These are phyloP conservation scores for Ogataea pignaliae DNA, from an alignment of 805 yeast genomes.

Conservation along the genomic window DNA sequence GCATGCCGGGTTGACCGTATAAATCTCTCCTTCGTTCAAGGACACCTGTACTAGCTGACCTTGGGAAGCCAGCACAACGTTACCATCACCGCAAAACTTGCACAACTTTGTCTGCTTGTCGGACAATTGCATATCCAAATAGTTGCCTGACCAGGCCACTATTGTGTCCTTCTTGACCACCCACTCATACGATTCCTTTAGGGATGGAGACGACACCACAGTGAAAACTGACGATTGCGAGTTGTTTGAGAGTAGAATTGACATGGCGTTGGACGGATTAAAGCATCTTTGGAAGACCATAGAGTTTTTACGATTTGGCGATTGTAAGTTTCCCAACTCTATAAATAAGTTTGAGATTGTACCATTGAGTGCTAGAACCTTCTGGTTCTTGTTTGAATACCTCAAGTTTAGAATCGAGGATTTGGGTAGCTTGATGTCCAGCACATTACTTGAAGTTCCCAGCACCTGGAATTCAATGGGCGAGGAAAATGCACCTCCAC, in stretches of 20 bases:
- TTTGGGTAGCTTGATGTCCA: conserved; percentile 42
- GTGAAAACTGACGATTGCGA: conserved; percentile 32
- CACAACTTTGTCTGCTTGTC: conserved; percentile 8
- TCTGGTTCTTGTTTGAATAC: conserved; percentile 34
- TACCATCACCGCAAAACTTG: conserved; percentile 34
- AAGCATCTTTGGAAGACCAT: conserved; percentile 33
- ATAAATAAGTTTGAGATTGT: conserved; percentile 28
- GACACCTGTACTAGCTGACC: conserved; percentile 36
- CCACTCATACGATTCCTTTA: conserved; percentile 29
- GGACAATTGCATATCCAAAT: conserved; percentile 19
- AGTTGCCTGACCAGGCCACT: conserved; percentile 46
- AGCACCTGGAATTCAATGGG: conserved; percentile 38
- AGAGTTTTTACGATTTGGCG: conserved; percentile 8
- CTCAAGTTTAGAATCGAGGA: conserved; percentile 34
- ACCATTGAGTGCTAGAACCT: conserved; percentile 43
- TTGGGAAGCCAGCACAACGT: conserved; percentile 35
- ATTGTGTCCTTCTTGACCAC: conserved; percentile 32
- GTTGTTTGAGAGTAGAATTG: conserved; percentile 33
- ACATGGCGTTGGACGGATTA: conserved; percentile 26
- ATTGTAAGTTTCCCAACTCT: conserved; percentile 23
- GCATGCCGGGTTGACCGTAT: conserved; percentile 35
- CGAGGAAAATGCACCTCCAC: conserved; percentile 43
- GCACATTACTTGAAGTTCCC: conserved; percentile 35
- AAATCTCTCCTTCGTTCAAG: conserved; percentile 33
- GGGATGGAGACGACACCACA: conserved; percentile 25